Percentiles rank a stretch among this genome's conserved stretches.
These are phyloP conservation scores for Ceriops zippeliana DNA, from an alignment of 345 rosid genomes.

Conservation along the genomic window DNA sequence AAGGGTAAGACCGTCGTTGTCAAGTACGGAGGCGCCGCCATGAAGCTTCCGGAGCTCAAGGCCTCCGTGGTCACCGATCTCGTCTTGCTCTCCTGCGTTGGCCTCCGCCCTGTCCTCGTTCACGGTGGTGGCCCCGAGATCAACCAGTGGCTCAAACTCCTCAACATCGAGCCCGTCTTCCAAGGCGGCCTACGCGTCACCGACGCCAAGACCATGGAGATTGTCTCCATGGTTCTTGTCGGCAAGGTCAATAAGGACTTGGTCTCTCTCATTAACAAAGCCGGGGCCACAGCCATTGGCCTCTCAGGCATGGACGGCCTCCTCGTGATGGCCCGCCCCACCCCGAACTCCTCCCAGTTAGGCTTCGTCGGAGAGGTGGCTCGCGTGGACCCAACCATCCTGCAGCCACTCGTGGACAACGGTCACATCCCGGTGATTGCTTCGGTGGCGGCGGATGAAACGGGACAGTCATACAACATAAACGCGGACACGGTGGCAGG, in stretches of 20 bases:
- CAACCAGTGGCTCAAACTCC: conserved; percentile 63
- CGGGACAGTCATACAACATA: conserved; percentile 69
- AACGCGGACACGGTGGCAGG: conserved; percentile 96
- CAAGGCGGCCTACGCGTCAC: conserved; percentile 85
- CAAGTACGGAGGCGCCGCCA: conserved; percentile 96
- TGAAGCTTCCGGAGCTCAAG: conserved; percentile 69
- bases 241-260: conserved; percentile 84
- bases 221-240: conserved; percentile 89
- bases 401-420: conserved; percentile 49
- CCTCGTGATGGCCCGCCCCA: conserved; percentile 82
- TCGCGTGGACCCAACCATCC: conserved; percentile 59
- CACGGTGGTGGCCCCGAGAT: conserved; percentile 96
- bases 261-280: conserved; percentile 69
- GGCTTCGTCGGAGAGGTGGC: conserved; percentile 84
- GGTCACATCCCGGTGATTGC: conserved; percentile 88
- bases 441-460: conserved; percentile 75
- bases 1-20: conserved; percentile 86
- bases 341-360: conserved; percentile 56
- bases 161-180: conserved; percentile 62
- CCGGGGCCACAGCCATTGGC: conserved; percentile 87
- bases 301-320: conserved; percentile 88
- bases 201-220: conserved; percentile 93
- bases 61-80: conserved; percentile 75
- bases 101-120: conserved; percentile 85
- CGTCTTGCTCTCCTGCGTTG: conserved; percentile 79